Conservation (phyloP, 2,329 filamentous ascomycete genomes). For the Xylaria sp. region DNA sequence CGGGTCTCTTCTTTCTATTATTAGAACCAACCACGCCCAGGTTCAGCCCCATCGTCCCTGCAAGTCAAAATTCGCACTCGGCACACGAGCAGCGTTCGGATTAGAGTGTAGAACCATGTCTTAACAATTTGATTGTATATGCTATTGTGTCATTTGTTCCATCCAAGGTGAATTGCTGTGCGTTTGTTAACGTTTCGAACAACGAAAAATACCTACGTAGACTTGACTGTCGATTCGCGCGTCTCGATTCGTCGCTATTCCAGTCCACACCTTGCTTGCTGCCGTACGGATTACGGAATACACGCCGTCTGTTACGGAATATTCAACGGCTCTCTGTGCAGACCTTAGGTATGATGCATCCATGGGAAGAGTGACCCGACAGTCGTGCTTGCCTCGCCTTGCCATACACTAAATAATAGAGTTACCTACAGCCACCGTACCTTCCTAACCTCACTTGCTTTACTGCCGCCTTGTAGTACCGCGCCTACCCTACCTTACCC, state of each 20-base stretch:
- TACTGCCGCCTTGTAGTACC: neutral
- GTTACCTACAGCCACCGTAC: neutral
- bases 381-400: neutral
- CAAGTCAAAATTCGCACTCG: conserved; percentile 30
- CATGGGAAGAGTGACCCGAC: neutral
- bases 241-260: neutral
- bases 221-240: neutral
- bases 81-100: conserved; percentile 12
- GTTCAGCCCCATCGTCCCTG: conserved; percentile 45
- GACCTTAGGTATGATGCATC: neutral
- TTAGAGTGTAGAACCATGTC: neutral
- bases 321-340: neutral
- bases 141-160: conserved; percentile 6
- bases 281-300: neutral
- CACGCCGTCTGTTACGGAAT: neutral
- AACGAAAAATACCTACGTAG: neutral
- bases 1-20: conserved; percentile 42
- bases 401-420: neutral
- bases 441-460: neutral
- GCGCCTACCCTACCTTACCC: too few species aligned
- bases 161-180: neutral
- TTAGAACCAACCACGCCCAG: conserved; percentile 46
- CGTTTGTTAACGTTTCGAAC: conserved; percentile 14
- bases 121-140: conserved; percentile 10
- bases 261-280: neutral